phyloP scores from a whole-genome alignment of 208 protist genomes.

The Wallacemonas collosoma region DNA sequence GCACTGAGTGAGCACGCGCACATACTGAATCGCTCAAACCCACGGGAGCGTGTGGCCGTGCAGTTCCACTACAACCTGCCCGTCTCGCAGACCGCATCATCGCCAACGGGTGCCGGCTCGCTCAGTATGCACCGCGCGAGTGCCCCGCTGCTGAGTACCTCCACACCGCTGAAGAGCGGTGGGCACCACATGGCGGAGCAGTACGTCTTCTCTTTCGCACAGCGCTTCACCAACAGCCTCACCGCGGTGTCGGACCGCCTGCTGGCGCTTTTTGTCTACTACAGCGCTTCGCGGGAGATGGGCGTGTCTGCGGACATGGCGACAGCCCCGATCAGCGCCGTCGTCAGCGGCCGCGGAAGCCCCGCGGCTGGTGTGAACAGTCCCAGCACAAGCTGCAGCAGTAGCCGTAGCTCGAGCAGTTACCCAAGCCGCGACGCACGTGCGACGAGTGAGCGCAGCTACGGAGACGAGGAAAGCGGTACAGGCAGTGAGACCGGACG shows the following conservation, averaged over 20 bases:
- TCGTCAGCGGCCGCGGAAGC: neutral
- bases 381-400: slow-evolving; percentile 24
- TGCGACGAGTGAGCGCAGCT: neutral
- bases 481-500: too few relatives aligned
- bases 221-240: slow-evolving; percentile 61
- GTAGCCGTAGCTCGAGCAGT: slow-evolving; percentile 15
- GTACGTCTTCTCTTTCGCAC: slow-evolving; percentile 64
- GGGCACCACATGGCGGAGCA: slow-evolving; percentile 72
- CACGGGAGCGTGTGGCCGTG: slow-evolving; percentile 63
- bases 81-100: neutral
- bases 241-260: slow-evolving; percentile 47
- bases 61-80: slow-evolving; percentile 53
- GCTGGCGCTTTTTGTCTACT: slow-evolving; percentile 33
- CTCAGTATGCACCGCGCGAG: neutral
- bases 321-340: slow-evolving; percentile 14
- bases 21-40: slow-evolving; percentile 71
- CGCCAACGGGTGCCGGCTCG: neutral
- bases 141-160: neutral
- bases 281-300: slow-evolving; percentile 19
- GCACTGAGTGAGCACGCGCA: slow-evolving; percentile 69
- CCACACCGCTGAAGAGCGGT: slow-evolving; percentile 39
- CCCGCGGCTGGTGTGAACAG: neutral
- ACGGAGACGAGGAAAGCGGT: too few relatives aligned
- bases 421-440: neutral
- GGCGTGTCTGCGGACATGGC: slow-evolving; percentile 5